Percentiles rank a stretch among this genome's conserved stretches.
These are phyloP conservation scores for Glycine soja DNA, from an alignment of 306 rosid species.

Conservation along the genomic window DNA sequence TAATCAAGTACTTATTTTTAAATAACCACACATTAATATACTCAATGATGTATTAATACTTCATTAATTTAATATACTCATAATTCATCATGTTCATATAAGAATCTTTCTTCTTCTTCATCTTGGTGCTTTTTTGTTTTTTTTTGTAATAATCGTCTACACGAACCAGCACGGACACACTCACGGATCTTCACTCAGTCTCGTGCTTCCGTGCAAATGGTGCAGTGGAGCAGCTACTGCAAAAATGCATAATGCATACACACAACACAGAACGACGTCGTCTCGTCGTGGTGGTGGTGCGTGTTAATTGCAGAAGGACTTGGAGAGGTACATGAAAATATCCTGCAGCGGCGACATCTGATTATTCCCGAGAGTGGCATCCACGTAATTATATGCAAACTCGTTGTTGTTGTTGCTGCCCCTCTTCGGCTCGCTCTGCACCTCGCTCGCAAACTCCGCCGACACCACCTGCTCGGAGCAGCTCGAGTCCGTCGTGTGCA, in stretches of 20 bases:
- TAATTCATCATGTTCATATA: neutral
- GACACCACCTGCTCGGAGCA: constrained; percentile 84
- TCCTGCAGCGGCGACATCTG: constrained; percentile 81
- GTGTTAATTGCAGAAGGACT: constrained; percentile 41
- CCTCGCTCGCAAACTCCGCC: constrained; percentile 75
- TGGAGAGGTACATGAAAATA: constrained; percentile 70
- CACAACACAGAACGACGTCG: neutral
- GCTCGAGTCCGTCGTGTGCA: constrained; percentile 72
- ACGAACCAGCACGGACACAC: constrained; percentile 30
- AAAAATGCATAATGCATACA: neutral
- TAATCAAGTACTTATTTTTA: neutral
- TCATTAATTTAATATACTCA: neutral
- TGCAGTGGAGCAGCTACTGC: constrained; percentile 29
- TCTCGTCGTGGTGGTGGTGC: too few relatives aligned
- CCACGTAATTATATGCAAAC: constrained; percentile 58
- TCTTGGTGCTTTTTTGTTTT: too few relatives aligned
- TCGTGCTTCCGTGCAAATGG: constrained; percentile 51
- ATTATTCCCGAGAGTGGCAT: constrained; percentile 49
- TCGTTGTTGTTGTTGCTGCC: constrained; percentile 39
- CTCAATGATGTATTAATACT: neutral
- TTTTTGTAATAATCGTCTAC: too few relatives aligned
- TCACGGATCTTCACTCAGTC: constrained; percentile 60
- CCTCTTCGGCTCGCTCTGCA: constrained; percentile 47
- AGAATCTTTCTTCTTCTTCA: neutral
- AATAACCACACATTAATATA: neutral